Evolutionary conservation across 306 rosid genomes (phyloP).

Genomic region (Echinosophora koreensis): DNA sequence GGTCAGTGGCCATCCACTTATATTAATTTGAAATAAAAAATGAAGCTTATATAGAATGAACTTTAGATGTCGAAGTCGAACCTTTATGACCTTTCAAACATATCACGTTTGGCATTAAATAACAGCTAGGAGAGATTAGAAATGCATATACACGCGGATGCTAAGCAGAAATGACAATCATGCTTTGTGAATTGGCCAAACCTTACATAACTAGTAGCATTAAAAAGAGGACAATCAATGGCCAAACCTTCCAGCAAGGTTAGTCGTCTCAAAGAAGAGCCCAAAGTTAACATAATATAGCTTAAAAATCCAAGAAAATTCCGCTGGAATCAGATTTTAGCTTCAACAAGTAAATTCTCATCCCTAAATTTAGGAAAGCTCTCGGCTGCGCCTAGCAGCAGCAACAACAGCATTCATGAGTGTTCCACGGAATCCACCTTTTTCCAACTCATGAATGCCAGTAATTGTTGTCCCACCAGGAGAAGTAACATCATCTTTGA

Average conservation of each 20-base stretch:
- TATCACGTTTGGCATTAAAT: not conserved
- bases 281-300: not conserved
- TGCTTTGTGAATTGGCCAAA: slow-evolving; percentile 6
- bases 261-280: slow-evolving; percentile 28
- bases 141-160: not conserved
- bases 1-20: no score
- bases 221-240: slow-evolving; percentile 2
- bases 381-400: slow-evolving; percentile 78
- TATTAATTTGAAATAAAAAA: not conserved
- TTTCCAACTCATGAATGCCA: slow-evolving; percentile 89
- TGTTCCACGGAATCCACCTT: slow-evolving; percentile 90
- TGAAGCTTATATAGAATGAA: not conserved
- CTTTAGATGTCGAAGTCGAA: no score
- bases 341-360: not conserved
- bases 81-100: not conserved
- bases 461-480: slow-evolving; percentile 92
- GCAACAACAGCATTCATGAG: slow-evolving; percentile 93
- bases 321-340: not conserved
- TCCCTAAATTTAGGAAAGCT: slow-evolving; percentile 57
- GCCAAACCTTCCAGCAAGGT: slow-evolving; percentile 26
- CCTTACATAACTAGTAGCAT: not conserved
- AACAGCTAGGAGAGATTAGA: not conserved
- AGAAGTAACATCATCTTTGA: slow-evolving; percentile 88
- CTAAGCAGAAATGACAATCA: not conserved
- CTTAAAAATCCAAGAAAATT: slow-evolving; percentile 23